Conservation (phyloP, 257 asterid species). For the Plantago ovata region DNA sequence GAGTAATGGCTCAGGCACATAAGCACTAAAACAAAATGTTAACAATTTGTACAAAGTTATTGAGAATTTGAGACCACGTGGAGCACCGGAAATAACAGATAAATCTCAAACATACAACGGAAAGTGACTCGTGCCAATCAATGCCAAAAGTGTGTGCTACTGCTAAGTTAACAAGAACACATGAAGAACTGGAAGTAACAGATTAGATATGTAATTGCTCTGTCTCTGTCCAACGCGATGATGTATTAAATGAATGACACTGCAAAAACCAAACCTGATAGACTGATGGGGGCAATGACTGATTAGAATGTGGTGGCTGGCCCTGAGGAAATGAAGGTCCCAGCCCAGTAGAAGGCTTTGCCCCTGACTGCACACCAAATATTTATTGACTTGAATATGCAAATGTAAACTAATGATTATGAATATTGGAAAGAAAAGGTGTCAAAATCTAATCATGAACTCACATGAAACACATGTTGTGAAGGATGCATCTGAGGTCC, state of each 20-base stretch:
- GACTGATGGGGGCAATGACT: conserved; percentile 48
- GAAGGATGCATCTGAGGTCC: conserved; percentile 76
- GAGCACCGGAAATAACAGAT: neutral
- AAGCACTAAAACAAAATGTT: too few species aligned
- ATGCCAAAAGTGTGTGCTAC: conserved; percentile 1
- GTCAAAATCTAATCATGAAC: conserved; percentile 21
- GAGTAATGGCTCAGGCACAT: too few species aligned
- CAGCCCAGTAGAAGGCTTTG: conserved; percentile 53
- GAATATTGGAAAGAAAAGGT: conserved; percentile 1
- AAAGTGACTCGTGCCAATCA: neutral
- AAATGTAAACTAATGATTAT: neutral
- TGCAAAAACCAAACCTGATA: conserved; percentile 62
- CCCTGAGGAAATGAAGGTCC: conserved; percentile 77
- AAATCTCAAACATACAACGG: neutral
- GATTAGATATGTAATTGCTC: conserved; percentile 5
- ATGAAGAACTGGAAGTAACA: neutral
- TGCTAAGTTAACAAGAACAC: conserved; percentile 6
- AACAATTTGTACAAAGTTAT: too few species aligned
- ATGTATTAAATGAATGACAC: conserved; percentile 13
- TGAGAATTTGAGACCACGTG: too few species aligned
- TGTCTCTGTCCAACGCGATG: conserved; percentile 11
- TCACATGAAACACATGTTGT: conserved; percentile 79
- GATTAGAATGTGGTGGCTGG: conserved; percentile 65
- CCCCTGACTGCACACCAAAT: conserved; percentile 53
- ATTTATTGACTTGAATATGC: conserved; percentile 15